A percentile compares a stretch with the other conserved stretches of the same genome.
These are phyloP conservation scores for Debaryomyces maramus DNA, from an alignment of 805 yeast species.

Conservation along the genomic window DNA sequence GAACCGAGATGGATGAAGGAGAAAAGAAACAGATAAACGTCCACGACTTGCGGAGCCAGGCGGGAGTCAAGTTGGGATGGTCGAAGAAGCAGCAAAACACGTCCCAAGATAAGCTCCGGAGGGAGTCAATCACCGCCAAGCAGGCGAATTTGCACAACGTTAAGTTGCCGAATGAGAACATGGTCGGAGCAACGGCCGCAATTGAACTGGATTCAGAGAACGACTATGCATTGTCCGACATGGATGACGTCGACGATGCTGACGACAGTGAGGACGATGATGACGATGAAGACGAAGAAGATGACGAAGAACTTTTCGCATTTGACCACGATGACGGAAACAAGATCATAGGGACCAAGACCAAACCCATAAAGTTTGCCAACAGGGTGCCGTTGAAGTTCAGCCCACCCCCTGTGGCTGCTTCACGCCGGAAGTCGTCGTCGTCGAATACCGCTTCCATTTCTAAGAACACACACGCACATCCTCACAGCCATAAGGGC, in stretches of 20 bases:
- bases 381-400: conserved; percentile 40
- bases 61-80: conserved; percentile 40
- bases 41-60: conserved; percentile 34
- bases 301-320: conserved; percentile 20
- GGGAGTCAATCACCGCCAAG: conserved; percentile 54
- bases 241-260: conserved; percentile 32
- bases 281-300: conserved; percentile 25
- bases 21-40: conserved; percentile 28
- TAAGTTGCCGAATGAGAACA: conserved; percentile 44
- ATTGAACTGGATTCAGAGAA: conserved; percentile 33
- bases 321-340: conserved; percentile 25
- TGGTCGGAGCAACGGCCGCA: conserved; percentile 19
- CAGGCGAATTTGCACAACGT: conserved; percentile 45
- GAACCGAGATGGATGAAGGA: conserved; percentile 26
- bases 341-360: conserved; percentile 12
- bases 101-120: conserved; percentile 21
- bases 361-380: conserved; percentile 44
- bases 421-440: conserved; percentile 27
- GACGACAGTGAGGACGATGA: conserved; percentile 39
- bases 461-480: conserved; percentile 20
- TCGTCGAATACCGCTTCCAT: conserved; percentile 21
- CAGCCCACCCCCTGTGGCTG: conserved; percentile 35
- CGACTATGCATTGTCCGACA: conserved; percentile 19
- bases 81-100: conserved; percentile 29
- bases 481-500: conserved; percentile 24